Evolutionary conservation across 139 green algal species (phyloP).

Genomic region (Chlorella sp.): DNA sequence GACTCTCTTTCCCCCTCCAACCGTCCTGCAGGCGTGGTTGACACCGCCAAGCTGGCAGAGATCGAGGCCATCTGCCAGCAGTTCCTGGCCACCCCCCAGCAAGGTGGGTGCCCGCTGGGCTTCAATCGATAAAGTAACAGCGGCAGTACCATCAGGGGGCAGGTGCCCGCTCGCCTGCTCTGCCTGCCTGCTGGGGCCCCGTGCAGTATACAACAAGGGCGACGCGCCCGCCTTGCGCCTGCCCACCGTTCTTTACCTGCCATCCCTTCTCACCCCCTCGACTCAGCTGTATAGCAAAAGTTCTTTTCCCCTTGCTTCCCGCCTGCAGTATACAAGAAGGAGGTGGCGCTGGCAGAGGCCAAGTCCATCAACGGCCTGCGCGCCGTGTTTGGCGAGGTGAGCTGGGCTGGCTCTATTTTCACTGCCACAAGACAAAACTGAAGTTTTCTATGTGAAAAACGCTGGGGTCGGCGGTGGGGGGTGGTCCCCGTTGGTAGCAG

Average conservation of each 20-base stretch:
- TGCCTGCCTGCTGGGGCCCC: no score
- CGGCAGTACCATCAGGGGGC: not conserved
- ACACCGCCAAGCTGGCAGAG: conserved; percentile 39
- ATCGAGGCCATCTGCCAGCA: conserved; percentile 78
- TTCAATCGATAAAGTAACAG: no score
- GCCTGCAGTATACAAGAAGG: conserved; percentile 80
- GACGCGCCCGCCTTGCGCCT: no score
- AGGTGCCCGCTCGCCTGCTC: no score
- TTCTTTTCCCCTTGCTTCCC: not conserved
- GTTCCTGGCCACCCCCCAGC: conserved; percentile 42
- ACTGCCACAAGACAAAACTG: no score
- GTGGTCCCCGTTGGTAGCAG: no score
- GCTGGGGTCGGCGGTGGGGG: no score
- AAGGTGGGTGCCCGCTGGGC: not conserved
- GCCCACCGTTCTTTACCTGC: not conserved
- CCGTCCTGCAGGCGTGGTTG: conserved; percentile 40
- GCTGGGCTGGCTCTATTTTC: not conserved
- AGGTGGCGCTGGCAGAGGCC: conserved; percentile 86
- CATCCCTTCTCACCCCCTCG: not conserved
- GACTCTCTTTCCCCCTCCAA: no score
- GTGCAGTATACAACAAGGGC: no score
- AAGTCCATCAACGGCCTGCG: conserved; percentile 89
- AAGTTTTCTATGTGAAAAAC: no score
- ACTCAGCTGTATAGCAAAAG: not conserved
- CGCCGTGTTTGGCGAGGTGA: conserved; percentile 95